phyloP scores from a whole-genome alignment of 169 alveolate genomes.

The Perkinsus chesapeaki region DNA sequence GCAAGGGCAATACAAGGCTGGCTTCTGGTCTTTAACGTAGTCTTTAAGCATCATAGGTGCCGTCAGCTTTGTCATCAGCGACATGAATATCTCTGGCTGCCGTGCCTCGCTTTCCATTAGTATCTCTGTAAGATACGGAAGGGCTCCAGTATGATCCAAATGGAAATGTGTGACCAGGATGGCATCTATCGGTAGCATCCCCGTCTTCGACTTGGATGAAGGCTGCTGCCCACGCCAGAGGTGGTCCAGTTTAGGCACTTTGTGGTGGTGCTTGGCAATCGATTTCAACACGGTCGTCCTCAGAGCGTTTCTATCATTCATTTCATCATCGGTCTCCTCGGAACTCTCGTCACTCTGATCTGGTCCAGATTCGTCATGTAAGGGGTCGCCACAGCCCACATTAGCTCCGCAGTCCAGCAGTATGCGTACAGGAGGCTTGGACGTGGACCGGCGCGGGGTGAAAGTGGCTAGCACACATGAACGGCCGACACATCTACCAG shows the following conservation, averaged over 20 bases:
- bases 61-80: neutral
- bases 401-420: slow-evolving; percentile 92
- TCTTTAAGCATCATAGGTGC: neutral
- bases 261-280: neutral
- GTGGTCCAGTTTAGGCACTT: neutral
- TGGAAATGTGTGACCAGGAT: slow-evolving; percentile 94
- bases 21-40: neutral
- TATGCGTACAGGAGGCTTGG: slow-evolving; percentile 57
- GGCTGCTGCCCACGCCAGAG: neutral
- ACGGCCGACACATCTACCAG: slow-evolving; percentile 95
- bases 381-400: neutral
- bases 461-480: slow-evolving; percentile 86
- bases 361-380: neutral
- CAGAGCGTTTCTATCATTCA: neutral
- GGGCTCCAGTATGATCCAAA: slow-evolving; percentile 97
- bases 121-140: slow-evolving; percentile 92
- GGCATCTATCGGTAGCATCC: slow-evolving; percentile 58
- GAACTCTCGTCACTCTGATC: neutral
- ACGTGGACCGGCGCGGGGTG: slow-evolving; percentile 19
- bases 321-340: neutral
- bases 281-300: too few relatives aligned
- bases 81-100: slow-evolving; percentile 32
- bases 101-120: slow-evolving; percentile 44
- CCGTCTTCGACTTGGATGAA: neutral
- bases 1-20: neutral